Evolutionary conservation across 129 eudicot genomes (phyloP), one percentile per base, ranked within the genome.

Genomic region (Lactuca sativa): DNA sequence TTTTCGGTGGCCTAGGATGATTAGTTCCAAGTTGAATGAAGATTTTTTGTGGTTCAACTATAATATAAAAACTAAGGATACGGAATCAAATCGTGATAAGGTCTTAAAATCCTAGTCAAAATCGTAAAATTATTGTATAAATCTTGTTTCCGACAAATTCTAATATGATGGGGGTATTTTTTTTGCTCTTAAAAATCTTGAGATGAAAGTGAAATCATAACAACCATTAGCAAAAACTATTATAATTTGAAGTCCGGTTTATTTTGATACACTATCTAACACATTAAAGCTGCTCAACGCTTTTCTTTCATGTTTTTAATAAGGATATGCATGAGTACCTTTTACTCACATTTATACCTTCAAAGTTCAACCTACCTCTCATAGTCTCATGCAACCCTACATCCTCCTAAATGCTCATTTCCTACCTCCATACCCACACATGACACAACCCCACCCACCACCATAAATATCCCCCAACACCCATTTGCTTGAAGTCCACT

Each of bases 391-490:
- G 25, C 58, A 66, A 67, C 80, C 80, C 62, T 75, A 48, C 69
- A 30, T 52, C 75, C 55, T 41, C 57, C 43, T 69, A 62, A 77
- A 77, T 69, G 81, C 81, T 38, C 4, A 62, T 51, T 77, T 53
- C 67, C 59, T 56, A 14, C 25, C 70, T 62, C 73, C 38, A 72
- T 72, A 51, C 52, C 81, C 76, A 69, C 53, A 25, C 41, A 31
- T 75, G 71, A 69, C 53, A 25, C 41, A 31, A 12, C 18, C 41
- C 63, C 16, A 58, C 64, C 64, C 44, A 16, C 58, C 53, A 25
- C 62, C 75, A 77, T 77, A 77, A 77, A 77, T 77, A 77, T 59
- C 65, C 81, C 69, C 71, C 65, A 47, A 52, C n/a, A 38, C n/a
- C n/a, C 21, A 65, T n/a, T 15, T 31, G 9, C 51, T 6, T 13